Evolutionary conservation across 2,329 filamentous ascomycete species (phyloP).

Genomic region (Thielaviopsis ethacetica): DNA sequence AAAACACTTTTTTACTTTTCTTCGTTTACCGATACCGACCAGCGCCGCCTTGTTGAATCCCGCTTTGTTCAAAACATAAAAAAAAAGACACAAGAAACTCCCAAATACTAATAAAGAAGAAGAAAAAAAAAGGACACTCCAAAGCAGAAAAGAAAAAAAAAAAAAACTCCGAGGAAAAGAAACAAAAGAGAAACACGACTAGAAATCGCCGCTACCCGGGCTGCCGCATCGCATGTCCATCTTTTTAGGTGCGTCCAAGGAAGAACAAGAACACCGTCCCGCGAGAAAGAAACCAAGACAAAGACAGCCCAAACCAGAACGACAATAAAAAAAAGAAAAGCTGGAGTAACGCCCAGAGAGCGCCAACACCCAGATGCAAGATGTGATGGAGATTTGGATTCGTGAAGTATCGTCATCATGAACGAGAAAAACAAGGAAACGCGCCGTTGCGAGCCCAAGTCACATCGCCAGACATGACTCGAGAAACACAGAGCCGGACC

Average conservation of each 20-base stretch:
- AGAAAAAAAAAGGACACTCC: neutral
- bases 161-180: neutral
- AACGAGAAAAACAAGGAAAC: neutral
- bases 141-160: neutral
- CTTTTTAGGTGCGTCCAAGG: too few species aligned
- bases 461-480: too few species aligned
- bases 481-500: too few species aligned
- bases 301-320: too few species aligned
- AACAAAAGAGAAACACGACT: neutral
- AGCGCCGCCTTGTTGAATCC: conserved; percentile 4
- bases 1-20: conserved; percentile 11
- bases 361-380: neutral
- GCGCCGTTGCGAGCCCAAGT: too few species aligned
- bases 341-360: neutral
- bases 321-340: neutral
- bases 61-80: neutral
- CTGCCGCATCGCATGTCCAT: neutral
- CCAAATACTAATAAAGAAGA: neutral
- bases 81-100: neutral
- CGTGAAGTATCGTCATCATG: neutral
- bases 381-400: neutral
- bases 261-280: neutral
- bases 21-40: conserved; percentile 8
- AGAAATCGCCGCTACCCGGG: neutral
- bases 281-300: too few species aligned